Percentiles rank a stretch among this genome's conserved stretches.
These are phyloP conservation scores for Saccharomyces hybrid DNA, from an alignment of 1,139 yeast species.

Conservation along the genomic window DNA sequence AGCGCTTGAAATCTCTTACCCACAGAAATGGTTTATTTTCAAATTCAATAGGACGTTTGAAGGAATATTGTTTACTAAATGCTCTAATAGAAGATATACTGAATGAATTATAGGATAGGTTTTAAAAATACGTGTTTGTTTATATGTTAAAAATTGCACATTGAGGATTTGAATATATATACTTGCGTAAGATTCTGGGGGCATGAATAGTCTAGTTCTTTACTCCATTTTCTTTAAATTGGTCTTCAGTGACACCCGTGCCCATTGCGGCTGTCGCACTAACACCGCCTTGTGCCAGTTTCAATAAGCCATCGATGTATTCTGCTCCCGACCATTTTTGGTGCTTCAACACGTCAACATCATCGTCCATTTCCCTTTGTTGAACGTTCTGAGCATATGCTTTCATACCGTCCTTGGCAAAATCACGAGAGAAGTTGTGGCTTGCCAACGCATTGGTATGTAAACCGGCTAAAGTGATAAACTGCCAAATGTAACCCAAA, in stretches of 20 bases:
- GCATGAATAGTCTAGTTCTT: neutral
- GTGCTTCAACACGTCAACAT: conserved; percentile 94
- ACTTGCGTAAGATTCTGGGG: neutral
- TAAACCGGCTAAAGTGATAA: conserved; percentile 93
- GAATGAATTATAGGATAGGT: neutral
- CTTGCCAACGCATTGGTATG: conserved; percentile 93
- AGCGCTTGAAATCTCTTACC: neutral
- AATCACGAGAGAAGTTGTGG: conserved; percentile 75
- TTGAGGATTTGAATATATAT: neutral
- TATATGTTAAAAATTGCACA: neutral
- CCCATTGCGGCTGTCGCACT: conserved; percentile 98
- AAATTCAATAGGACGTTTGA: too few relatives aligned
- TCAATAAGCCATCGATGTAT: conserved; percentile 84
- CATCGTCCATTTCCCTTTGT: conserved; percentile 77
- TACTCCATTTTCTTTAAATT: conserved; percentile 46
- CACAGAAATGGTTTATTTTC: neutral
- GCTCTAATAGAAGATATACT: neutral
- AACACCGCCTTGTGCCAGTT: conserved; percentile 90
- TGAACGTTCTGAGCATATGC: conserved; percentile 88
- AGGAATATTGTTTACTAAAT: too few relatives aligned
- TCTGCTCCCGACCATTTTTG: conserved; percentile 99
- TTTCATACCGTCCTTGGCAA: conserved; percentile 81
- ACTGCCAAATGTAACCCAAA: conserved; percentile 96
- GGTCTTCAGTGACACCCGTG: conserved; percentile 95
- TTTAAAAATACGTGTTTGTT: neutral